Evolutionary conservation across 495 filamentous ascomycete genomes (phyloP).

Genomic region (Parathielavia appendiculata): DNA sequence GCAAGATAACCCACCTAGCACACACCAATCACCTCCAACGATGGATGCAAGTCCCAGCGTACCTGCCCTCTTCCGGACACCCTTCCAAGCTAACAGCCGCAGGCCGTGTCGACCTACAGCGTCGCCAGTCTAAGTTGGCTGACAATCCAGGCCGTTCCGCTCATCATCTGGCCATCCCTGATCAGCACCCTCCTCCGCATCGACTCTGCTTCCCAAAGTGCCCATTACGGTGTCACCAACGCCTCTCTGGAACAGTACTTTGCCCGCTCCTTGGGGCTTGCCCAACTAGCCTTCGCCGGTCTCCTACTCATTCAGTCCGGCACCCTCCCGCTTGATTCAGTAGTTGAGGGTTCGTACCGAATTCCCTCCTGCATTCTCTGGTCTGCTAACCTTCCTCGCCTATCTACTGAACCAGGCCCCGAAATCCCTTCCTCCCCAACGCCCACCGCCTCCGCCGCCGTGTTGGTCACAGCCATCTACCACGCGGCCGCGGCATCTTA

Average conservation of each 20-base stretch:
- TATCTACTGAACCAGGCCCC: not conserved
- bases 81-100: not conserved
- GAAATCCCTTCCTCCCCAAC: slow-evolving; percentile 20
- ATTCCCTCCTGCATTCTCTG: not conserved
- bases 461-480: slow-evolving; percentile 61
- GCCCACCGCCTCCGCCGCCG: slow-evolving; percentile 43
- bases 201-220: slow-evolving; percentile 22
- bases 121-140: slow-evolving; percentile 65
- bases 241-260: slow-evolving; percentile 69
- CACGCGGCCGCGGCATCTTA: slow-evolving; percentile 62
- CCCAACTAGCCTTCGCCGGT: slow-evolving; percentile 59
- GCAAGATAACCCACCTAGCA: not conserved
- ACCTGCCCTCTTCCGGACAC: too few relatives aligned
- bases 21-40: not conserved
- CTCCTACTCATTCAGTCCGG: slow-evolving; percentile 68
- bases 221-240: slow-evolving; percentile 2
- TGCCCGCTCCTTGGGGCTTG: slow-evolving; percentile 61
- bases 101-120: slow-evolving; percentile 64
- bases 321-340: slow-evolving; percentile 62
- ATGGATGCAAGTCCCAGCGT: slow-evolving; percentile 13
- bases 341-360: slow-evolving; percentile 23
- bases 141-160: slow-evolving; percentile 57
- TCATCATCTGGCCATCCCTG: slow-evolving; percentile 60
- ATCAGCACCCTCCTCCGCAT: slow-evolving; percentile 51
- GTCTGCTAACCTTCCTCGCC: not conserved